Evolutionary conservation across 176 grass and related monocot genomes (phyloP).

Genomic region (Triticum monococcum): DNA sequence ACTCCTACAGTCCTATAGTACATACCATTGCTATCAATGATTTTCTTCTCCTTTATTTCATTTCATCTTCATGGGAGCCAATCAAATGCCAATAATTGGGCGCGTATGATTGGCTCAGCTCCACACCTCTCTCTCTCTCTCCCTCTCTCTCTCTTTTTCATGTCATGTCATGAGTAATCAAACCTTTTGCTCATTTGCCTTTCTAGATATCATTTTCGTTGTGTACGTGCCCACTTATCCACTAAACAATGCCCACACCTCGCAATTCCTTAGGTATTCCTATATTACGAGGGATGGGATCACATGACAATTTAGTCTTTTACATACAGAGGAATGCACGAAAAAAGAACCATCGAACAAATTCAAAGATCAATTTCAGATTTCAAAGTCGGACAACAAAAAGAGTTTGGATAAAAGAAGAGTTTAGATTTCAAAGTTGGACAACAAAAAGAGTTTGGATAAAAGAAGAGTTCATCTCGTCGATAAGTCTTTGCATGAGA

Average conservation of each 20-base stretch:
- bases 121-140: not conserved
- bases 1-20: not conserved
- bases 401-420: no score
- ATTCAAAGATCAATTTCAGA: no score
- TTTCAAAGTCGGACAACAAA: no score
- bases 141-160: not conserved
- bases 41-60: not conserved
- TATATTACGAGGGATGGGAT: not conserved
- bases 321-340: no score
- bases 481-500: no score
- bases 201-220: not conserved
- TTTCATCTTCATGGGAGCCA: not conserved
- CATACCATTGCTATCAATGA: not conserved
- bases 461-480: no score
- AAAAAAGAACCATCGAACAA: no score
- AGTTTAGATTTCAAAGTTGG: no score
- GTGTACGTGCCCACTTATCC: constrained; percentile 17
- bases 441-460: no score
- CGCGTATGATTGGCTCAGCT: constrained; percentile 28
- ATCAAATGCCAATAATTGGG: constrained; percentile 37
- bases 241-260: not conserved
- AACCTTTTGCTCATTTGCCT: not conserved
- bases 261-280: not conserved
- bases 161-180: not conserved
- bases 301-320: not conserved